Percentiles rank a stretch among this genome's conserved stretches.
phyloP scores from a whole-genome alignment of 2,329 filamentous ascomycete genomes.

The Beauveria pseudobassiana region DNA sequence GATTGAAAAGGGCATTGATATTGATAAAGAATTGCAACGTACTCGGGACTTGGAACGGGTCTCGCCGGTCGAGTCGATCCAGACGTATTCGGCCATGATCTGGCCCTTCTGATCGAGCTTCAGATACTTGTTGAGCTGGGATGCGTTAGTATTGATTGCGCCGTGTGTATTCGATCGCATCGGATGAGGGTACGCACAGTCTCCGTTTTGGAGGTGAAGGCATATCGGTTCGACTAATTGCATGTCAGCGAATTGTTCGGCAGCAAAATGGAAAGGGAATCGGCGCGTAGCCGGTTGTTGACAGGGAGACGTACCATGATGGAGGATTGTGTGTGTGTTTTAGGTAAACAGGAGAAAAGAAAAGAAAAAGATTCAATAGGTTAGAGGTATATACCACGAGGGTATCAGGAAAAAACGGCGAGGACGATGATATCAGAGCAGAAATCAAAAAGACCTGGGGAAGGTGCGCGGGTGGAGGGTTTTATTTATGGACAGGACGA shows the following conservation, averaged over 20 bases:
- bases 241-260: conserved; percentile 12
- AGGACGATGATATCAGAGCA: background rate
- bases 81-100: conserved; percentile 94
- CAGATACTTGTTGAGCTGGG: conserved; percentile 85
- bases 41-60: conserved; percentile 95
- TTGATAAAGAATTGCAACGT: conserved; percentile 34
- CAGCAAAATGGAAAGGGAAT: too few species aligned
- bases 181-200: conserved; percentile 22
- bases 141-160: conserved; percentile 10
- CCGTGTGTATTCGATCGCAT: background rate
- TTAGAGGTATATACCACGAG: background rate
- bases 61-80: conserved; percentile 79
- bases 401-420: background rate
- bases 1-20: too few species aligned
- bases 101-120: conserved; percentile 80
- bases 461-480: conserved; percentile 4
- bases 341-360: background rate
- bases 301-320: conserved; percentile 3
- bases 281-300: background rate
- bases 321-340: conserved; percentile 1
- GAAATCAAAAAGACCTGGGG: background rate
- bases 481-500: conserved; percentile 4
- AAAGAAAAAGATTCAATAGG: background rate
- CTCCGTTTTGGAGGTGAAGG: conserved; percentile 25
- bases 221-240: conserved; percentile 21